Evolutionary conservation across 106 monocot genomes (phyloP), one percentile per base, ranked within the genome.

Genomic region (Dioscorea zingiberensis): DNA sequence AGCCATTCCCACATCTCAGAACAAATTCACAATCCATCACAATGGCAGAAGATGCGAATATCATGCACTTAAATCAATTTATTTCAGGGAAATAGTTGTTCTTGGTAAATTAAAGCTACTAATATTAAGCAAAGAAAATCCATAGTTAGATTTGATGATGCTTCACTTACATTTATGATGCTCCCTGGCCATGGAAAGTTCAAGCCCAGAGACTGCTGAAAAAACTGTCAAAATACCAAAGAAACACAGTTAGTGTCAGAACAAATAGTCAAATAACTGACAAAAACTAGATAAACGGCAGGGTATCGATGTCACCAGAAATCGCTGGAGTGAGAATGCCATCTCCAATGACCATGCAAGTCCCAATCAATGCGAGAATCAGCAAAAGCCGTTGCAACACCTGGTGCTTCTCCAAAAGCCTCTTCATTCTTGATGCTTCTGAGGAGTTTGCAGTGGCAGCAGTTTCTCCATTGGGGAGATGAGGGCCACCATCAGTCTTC

Each of bases 341-440:
- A 70, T 95, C 94, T n/a, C 87, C 91, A 59, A 95, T 87, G 21
- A 91, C 87, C 94, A 95, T 95, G 67, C 80, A 91, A 22, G 94
- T 77, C 13, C 94, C 91, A 17, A 88, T 25, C 49, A 95, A 59
- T 3, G 91, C 87, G 18, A 95, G 78, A 48, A 95, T 55, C 64
- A 95, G 65, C 66, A 95, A 54, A 48, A 88, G 32, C 10, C 55
- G 55, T 70, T 88, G 91, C 67, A 87, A 53, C 21, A 87, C 76
- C 23, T 80, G 81, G 30, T 87, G 81, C 58, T 72, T 67, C 83
- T 94, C 94, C 46, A 91, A 70, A 10, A 86, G 3, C 56, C 65
- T 80, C 69, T 73, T 82, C 27, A 90, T 47, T n/a, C 49, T 60
- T 1, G 65, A 28, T 0, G 67, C 70, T 0, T 55, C 47, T 21